Conservation (phyloP, 2,329 filamentous ascomycete genomes). For the Waltergamsia citrina region DNA sequence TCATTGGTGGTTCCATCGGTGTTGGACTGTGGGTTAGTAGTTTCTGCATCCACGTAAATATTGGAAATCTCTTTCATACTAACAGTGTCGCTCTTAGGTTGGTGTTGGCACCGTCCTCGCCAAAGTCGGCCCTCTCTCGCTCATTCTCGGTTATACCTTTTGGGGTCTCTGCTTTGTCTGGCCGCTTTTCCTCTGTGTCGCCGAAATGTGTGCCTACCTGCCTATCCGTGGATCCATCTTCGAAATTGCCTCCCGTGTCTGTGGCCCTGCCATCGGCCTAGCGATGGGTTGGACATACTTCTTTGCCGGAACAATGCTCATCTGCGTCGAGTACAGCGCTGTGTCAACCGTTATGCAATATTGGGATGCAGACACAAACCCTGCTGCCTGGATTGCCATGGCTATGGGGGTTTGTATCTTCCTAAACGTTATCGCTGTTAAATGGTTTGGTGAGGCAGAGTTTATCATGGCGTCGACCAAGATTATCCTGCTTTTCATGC, state of each 20-base stretch:
- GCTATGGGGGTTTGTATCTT: constrained; percentile 33
- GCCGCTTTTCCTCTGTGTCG: constrained; percentile 35
- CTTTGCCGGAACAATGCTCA: constrained; percentile 33
- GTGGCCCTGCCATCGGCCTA: constrained; percentile 48
- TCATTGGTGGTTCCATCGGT: constrained; percentile 36
- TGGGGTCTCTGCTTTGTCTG: constrained; percentile 34
- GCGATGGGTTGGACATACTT: constrained; percentile 44
- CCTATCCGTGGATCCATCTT: constrained; percentile 45
- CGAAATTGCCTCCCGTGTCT: constrained; percentile 42
- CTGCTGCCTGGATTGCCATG: constrained; percentile 39
- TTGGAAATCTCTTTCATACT: too few species aligned
- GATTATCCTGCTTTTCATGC: constrained; percentile 37
- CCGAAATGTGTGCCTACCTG: constrained; percentile 48
- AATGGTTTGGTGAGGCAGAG: constrained; percentile 30
- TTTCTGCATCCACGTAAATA: too few species aligned
- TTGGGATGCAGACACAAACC: constrained; percentile 30
- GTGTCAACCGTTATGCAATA: constrained; percentile 34
- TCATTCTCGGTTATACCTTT: constrained; percentile 32
- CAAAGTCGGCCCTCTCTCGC: constrained; percentile 30
- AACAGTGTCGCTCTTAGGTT: too few species aligned
- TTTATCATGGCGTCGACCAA: constrained; percentile 48
- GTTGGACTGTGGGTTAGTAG: constrained; percentile 34
- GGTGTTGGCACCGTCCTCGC: constrained; percentile 32
- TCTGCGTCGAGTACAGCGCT: constrained; percentile 34
- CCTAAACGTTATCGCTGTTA: constrained; percentile 36